Percentiles rank a stretch among this genome's conserved stretches.
Evolutionary conservation across 1,284 basidiomycete species (phyloP).

Genomic region (Garcileccinum viscosum): DNA sequence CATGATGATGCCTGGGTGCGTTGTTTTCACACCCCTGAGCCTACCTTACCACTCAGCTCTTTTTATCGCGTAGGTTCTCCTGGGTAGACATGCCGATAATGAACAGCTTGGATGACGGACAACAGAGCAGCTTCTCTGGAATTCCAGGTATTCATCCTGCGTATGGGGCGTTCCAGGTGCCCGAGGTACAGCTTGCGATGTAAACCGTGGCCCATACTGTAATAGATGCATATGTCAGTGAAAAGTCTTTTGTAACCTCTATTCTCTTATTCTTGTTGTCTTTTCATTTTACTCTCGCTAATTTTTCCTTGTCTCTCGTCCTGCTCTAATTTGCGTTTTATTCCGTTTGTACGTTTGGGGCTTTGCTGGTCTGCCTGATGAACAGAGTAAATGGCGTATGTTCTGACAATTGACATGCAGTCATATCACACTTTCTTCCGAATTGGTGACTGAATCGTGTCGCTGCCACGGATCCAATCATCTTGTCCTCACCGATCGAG

Average conservation of each 20-base stretch:
- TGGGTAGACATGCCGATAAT: conserved; percentile 39
- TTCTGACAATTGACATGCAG: background rate
- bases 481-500: background rate
- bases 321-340: background rate
- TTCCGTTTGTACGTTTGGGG: background rate
- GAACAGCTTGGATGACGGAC: conserved; percentile 27
- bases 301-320: too few species aligned
- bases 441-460: background rate
- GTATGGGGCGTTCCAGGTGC: conserved; percentile 27
- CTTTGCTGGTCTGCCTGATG: background rate
- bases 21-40: background rate
- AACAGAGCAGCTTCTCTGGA: conserved; percentile 4
- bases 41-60: background rate
- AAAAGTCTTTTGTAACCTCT: too few species aligned
- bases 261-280: too few species aligned
- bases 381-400: background rate
- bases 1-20: conserved; percentile 83
- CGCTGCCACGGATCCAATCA: background rate
- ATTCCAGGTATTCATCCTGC: conserved; percentile 27
- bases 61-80: conserved; percentile 29
- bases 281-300: too few species aligned
- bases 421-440: background rate
- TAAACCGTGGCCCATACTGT: too few species aligned
- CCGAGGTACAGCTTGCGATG: conserved; percentile 33
- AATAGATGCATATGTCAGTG: too few species aligned